Conservation (phyloP, 805 yeast species). For the Candida sonorensis region DNA sequence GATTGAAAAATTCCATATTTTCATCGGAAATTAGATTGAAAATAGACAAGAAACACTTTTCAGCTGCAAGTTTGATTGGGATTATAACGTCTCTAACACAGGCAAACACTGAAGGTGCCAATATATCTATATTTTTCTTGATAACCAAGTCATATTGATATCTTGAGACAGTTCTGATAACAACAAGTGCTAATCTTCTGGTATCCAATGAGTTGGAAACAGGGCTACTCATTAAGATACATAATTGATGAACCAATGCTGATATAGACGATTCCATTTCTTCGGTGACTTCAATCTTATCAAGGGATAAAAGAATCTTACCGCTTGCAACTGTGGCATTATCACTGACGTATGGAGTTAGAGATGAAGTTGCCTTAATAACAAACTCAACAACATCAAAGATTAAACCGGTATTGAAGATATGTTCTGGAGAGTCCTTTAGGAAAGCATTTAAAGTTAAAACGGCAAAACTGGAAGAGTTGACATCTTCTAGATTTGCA, state of each 20-base stretch:
- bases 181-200: slow-evolving; percentile 72
- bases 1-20: slow-evolving; percentile 42
- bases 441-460: slow-evolving; percentile 74
- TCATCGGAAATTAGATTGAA: slow-evolving; percentile 69
- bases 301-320: slow-evolving; percentile 56
- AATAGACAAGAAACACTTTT: slow-evolving; percentile 72
- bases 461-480: slow-evolving; percentile 54
- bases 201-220: slow-evolving; percentile 63
- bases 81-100: slow-evolving; percentile 83
- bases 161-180: slow-evolving; percentile 68
- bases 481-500: slow-evolving; percentile 30
- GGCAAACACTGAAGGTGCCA: slow-evolving; percentile 71
- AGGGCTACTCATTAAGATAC: slow-evolving; percentile 45
- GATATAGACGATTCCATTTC: slow-evolving; percentile 32
- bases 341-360: slow-evolving; percentile 53
- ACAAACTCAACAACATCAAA: slow-evolving; percentile 45
- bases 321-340: slow-evolving; percentile 78
- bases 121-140: slow-evolving; percentile 42
- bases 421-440: slow-evolving; percentile 64
- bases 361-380: slow-evolving; percentile 34
- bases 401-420: slow-evolving; percentile 46
- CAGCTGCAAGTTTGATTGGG: slow-evolving; percentile 92
- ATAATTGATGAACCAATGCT: slow-evolving; percentile 41
- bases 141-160: slow-evolving; percentile 44
- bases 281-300: slow-evolving; percentile 29